Evolutionary conservation across 2,329 filamentous ascomycete genomes (phyloP), one percentile per base, ranked within the genome.

Genomic region (Graphiopsis chlorocephala): DNA sequence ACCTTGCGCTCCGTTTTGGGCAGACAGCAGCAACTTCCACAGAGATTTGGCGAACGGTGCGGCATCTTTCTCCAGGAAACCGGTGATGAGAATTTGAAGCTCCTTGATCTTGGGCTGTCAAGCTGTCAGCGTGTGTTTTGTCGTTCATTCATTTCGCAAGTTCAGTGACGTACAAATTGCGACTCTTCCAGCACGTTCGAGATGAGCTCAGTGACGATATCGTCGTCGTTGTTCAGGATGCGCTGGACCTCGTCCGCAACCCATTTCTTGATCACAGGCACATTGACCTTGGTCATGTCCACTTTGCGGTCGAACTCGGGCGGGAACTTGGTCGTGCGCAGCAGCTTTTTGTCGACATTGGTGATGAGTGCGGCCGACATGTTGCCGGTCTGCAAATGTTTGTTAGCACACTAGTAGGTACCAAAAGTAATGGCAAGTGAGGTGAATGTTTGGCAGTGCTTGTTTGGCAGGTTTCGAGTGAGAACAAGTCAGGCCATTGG

Each of bases 201-300:
- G 71, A 86, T 86, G 53, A 97, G 87, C 79, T 97, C 93, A 69
- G 95, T 95, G 3, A 98, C 90, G 58, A 99, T 92, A 75, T 99
- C 95, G 75, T 99, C 95, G 72, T 99, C 95, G 71, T 86, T 91
- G n/a, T 91, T 91, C 48, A 98, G 81, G 56, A 98, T 94, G 64
- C 92, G 89, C 26, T 90, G 91, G 64, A 99, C 92, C 77, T 90
- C 91, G 72, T 89, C 87, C 4, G 92, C 90, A 76, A 98, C 97
- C 95, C 95, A 99, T 91, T 95, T 96, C 85, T 97, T 97, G 88
- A 99, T 96, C 64, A 99, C 91, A 78, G 96, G 92, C 59, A 97
- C 84, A 76, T 99, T 97, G 78, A 99, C 93, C 82, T 98, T 98
- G 72, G 89, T 87, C 87, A 96, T 97, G 82, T 99, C 93, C 69